A percentile compares a stretch with the other conserved stretches of the same genome.
phyloP scores from a whole-genome alignment of 495 filamentous ascomycete genomes.

The Aspergillus biplanus region DNA sequence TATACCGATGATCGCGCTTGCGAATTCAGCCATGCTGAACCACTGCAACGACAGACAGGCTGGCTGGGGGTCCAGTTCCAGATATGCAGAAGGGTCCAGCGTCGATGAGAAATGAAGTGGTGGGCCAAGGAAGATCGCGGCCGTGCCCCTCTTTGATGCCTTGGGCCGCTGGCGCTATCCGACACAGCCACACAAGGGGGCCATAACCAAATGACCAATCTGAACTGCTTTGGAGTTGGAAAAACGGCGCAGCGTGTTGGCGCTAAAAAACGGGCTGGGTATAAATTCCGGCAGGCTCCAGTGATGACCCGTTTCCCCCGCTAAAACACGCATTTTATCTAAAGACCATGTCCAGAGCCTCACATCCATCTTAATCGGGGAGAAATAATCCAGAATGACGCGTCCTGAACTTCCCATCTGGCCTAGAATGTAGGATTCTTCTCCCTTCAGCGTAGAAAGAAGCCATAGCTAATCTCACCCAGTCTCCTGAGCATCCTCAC shows the following conservation, averaged over 20 bases:
- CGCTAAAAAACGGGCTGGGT: neutral
- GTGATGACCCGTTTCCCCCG: neutral
- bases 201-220: neutral
- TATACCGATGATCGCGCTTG: neutral
- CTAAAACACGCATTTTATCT: no score
- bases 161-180: neutral
- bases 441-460: neutral
- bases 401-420: neutral
- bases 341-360: neutral
- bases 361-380: neutral
- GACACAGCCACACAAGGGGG: neutral
- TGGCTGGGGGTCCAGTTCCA: no score
- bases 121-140: neutral
- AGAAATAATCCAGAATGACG: neutral
- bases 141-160: neutral
- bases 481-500: no score
- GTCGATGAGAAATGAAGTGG: neutral
- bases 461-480: no score
- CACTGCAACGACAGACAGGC: no score
- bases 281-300: neutral
- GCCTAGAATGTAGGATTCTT: neutral
- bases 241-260: neutral
- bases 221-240: neutral
- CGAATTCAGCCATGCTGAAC: constrained; percentile 2
- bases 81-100: no score